These are phyloP conservation scores for Bryoglossum gracile DNA, from an alignment of 495 filamentous ascomycete genomes.

Conservation along the genomic window DNA sequence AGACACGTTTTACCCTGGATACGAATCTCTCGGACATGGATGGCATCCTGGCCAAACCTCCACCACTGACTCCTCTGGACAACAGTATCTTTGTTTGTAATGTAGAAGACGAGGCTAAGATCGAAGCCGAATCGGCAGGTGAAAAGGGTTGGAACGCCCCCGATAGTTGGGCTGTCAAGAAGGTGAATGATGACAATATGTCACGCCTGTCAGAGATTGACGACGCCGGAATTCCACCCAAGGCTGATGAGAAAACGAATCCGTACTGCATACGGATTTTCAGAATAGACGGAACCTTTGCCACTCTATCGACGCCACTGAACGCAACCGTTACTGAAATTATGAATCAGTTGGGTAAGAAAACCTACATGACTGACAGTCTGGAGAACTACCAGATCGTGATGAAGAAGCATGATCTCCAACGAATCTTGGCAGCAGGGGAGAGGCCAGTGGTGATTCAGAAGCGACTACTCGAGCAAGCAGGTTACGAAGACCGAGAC, in stretches of 20 bases:
- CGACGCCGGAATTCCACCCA: constrained; percentile 46
- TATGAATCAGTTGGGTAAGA: constrained; percentile 74
- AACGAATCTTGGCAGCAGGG: constrained; percentile 63
- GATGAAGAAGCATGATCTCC: constrained; percentile 86
- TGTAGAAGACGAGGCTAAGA: constrained; percentile 38
- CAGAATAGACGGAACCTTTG: constrained; percentile 86
- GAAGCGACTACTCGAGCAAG: constrained; percentile 84
- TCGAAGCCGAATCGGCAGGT: constrained; percentile 33
- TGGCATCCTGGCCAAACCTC: constrained; percentile 67
- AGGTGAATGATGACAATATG: constrained; percentile 56
- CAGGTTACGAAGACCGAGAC: constrained; percentile 83
- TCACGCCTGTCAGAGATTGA: constrained; percentile 52
- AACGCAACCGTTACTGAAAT: constrained; percentile 81
- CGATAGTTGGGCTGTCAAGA: constrained; percentile 87
- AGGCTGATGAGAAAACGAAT: constrained; percentile 55
- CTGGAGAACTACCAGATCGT: constrained; percentile 92
- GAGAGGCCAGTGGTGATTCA: constrained; percentile 90
- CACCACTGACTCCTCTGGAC: constrained; percentile 54
- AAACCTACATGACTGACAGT: constrained; percentile 84
- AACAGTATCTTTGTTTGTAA: constrained; percentile 46
- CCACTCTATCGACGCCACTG: constrained; percentile 72
- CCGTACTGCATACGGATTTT: constrained; percentile 95
- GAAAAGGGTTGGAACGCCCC: constrained; percentile 72
- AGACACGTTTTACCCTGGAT: constrained; percentile 62
- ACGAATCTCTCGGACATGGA: constrained; percentile 78